These are phyloP conservation scores for Stevia rebaudiana DNA, from an alignment of 140 eudicot species.

Conservation along the genomic window DNA sequence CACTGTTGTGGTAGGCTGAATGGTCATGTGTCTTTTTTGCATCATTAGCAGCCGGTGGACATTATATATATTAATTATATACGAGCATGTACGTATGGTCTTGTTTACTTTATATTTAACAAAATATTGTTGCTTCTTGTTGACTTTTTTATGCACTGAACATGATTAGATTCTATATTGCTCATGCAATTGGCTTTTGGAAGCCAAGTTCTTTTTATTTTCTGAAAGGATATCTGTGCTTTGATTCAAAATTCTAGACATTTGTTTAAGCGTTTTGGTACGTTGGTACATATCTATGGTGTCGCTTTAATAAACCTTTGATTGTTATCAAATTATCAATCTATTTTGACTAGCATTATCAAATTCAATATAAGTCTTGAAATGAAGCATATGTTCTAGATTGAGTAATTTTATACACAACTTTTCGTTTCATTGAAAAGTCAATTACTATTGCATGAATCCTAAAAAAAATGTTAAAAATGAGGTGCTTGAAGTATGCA, in stretches of 20 bases:
- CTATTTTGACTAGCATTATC: not conserved
- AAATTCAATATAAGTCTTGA: not conserved
- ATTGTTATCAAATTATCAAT: not conserved
- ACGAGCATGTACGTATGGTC: not conserved
- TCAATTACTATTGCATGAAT: not conserved
- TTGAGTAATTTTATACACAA: not conserved
- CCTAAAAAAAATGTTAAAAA: not conserved
- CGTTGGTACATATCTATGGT: not conserved
- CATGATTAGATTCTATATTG: not conserved
- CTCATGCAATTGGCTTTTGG: not conserved
- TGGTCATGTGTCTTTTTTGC: slow-evolving; percentile 9
- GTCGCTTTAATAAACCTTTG: not conserved
- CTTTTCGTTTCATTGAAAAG: not conserved
- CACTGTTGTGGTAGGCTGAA: slow-evolving; percentile 30
- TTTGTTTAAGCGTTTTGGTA: not conserved
- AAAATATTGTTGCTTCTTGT: not conserved
- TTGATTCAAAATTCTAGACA: not conserved
- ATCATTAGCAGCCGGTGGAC: slow-evolving; percentile 11
- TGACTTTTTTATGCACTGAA: not conserved
- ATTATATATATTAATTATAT: not conserved
- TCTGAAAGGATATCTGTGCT: not conserved
- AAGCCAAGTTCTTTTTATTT: too few relatives aligned
- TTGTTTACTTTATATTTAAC: not conserved
- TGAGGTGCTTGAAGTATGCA: not conserved
- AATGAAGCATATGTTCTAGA: not conserved